Evolutionary conservation across 306 rosid genomes (phyloP).

Genomic region (Cicer judaicum): DNA sequence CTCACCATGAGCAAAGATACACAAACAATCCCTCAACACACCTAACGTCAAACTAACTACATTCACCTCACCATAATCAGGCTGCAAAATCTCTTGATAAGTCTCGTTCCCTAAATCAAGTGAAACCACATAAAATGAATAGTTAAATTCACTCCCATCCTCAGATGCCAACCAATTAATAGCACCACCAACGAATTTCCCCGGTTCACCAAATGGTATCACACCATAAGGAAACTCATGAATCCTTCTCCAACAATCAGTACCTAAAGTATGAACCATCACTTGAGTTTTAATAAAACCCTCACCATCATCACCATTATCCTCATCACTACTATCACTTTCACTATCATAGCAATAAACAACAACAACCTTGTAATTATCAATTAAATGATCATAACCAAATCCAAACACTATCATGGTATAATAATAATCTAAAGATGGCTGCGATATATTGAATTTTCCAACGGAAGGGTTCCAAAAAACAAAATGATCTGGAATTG

Average conservation of each 20-base stretch:
- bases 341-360: background rate
- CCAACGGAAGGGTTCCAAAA: background rate
- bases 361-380: background rate
- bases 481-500: background rate
- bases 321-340: too few species aligned
- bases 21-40: too few species aligned
- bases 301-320: background rate
- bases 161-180: constrained; percentile 42
- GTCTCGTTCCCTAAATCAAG: constrained; percentile 48
- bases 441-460: background rate
- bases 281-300: constrained; percentile 1
- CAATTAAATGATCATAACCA: background rate
- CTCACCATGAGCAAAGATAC: too few species aligned
- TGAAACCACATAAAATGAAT: constrained; percentile 28
- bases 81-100: constrained; percentile 38
- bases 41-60: background rate
- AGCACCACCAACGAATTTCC: constrained; percentile 43
- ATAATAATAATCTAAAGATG: background rate
- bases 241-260: constrained; percentile 38
- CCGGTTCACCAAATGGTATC: background rate
- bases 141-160: background rate
- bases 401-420: background rate
- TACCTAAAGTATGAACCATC: constrained; percentile 35
- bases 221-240: background rate
- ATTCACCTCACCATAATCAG: constrained; percentile 24